phyloP scores from a whole-genome alignment of 2,329 filamentous ascomycete species.

The Epichloe hybrida region DNA sequence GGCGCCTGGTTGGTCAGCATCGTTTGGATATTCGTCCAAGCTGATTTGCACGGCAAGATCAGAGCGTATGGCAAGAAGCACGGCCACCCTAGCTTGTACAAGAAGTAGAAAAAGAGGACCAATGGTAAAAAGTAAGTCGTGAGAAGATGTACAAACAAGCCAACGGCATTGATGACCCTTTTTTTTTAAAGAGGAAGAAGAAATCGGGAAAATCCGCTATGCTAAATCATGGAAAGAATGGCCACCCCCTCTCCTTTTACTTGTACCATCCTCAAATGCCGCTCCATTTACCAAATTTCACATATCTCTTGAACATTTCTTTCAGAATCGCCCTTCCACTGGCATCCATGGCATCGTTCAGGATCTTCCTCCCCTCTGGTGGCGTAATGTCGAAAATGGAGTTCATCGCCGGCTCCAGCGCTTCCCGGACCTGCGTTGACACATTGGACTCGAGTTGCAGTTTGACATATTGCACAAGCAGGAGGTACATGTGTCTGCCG shows the following conservation, averaged over 20 bases:
- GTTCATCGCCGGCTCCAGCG: slow-evolving; percentile 43
- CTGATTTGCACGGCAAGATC: slow-evolving; percentile 44
- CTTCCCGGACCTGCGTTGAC: slow-evolving; percentile 36
- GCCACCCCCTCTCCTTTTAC: neutral
- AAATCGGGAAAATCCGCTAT: slow-evolving; percentile 1
- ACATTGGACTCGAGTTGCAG: slow-evolving; percentile 45
- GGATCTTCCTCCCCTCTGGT: slow-evolving; percentile 37
- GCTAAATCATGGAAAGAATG: neutral
- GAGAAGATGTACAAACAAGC: neutral
- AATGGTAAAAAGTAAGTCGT: neutral
- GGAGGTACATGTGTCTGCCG: slow-evolving; percentile 46
- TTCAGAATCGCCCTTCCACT: slow-evolving; percentile 45
- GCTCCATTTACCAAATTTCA: slow-evolving; percentile 51
- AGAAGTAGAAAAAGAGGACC: slow-evolving; percentile 14
- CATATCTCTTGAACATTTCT: slow-evolving; percentile 45
- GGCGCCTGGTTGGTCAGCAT: slow-evolving; percentile 39
- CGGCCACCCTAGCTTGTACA: slow-evolving; percentile 41
- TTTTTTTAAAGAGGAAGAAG: neutral
- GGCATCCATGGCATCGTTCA: slow-evolving; percentile 46
- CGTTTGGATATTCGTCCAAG: slow-evolving; percentile 44
- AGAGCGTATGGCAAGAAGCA: slow-evolving; percentile 40
- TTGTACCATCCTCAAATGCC: slow-evolving; percentile 29
- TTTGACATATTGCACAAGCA: slow-evolving; percentile 46
- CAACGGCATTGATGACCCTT: no score
- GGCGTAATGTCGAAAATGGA: slow-evolving; percentile 45